These are phyloP conservation scores for Thermochaetoides thermophila DNA, from an alignment of 495 filamentous ascomycete genomes.

Conservation along the genomic window DNA sequence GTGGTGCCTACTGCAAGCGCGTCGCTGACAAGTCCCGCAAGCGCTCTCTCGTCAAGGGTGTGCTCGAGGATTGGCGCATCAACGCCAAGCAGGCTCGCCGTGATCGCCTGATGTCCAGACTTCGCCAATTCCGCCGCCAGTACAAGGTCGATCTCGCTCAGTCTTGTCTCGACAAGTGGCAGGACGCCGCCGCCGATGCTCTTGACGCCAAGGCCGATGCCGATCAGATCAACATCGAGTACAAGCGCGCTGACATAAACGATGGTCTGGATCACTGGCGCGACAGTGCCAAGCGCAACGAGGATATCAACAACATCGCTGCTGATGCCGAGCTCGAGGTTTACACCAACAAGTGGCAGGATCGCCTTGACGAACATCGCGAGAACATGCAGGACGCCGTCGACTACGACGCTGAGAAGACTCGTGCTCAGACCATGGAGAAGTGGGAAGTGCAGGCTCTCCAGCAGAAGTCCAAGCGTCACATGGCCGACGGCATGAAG, in stretches of 20 bases:
- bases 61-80: slow-evolving; percentile 15
- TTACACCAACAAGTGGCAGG: slow-evolving; percentile 10
- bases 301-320: slow-evolving; percentile 10
- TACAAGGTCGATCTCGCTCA: slow-evolving; percentile 17
- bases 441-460: slow-evolving; percentile 19
- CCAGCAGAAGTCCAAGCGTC: slow-evolving; percentile 9
- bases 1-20: slow-evolving; percentile 1
- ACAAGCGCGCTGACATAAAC: slow-evolving; percentile 13
- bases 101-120: slow-evolving; percentile 12
- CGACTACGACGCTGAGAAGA: slow-evolving; percentile 14
- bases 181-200: slow-evolving; percentile 6
- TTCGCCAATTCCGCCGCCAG: slow-evolving; percentile 14
- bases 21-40: slow-evolving; percentile 6
- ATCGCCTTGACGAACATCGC: slow-evolving; percentile 5
- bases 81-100: slow-evolving; percentile 8
- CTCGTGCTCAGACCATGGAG: slow-evolving; percentile 6
- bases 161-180: slow-evolving; percentile 11
- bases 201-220: slow-evolving; percentile 9
- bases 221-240: slow-evolving; percentile 7
- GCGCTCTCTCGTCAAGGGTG: slow-evolving; percentile 5
- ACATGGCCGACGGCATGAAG: slow-evolving; percentile 9
- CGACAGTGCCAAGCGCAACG: slow-evolving; percentile 1
- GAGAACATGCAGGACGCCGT: slow-evolving; percentile 13
- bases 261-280: slow-evolving; percentile 16
- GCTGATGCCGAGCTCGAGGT: slow-evolving; percentile 17